A percentile compares a stretch with the other conserved stretches of the same genome.
These are phyloP conservation scores for Nemania serpens DNA, from an alignment of 2,329 filamentous ascomycete species.

Conservation along the genomic window DNA sequence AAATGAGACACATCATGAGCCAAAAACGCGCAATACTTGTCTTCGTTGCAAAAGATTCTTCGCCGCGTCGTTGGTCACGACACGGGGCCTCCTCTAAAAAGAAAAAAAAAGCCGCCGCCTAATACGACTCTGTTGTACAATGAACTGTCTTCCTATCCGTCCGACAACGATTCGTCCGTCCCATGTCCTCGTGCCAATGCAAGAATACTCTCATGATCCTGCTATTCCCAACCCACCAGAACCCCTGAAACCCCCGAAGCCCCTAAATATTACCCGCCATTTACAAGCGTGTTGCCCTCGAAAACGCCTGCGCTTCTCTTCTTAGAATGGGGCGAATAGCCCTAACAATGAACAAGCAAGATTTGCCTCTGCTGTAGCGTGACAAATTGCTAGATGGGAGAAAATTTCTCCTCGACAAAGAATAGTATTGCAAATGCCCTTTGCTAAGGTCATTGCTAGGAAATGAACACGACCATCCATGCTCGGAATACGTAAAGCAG, in stretches of 20 bases:
- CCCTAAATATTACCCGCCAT: slow-evolving; percentile 14
- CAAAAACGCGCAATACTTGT: neutral
- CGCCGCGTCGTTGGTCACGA: slow-evolving; percentile 8
- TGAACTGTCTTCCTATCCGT: slow-evolving; percentile 21
- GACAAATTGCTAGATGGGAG: neutral
- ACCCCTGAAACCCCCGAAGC: slow-evolving; percentile 19
- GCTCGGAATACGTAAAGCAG: neutral
- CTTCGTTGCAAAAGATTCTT: neutral
- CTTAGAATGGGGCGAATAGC: neutral
- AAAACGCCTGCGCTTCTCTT: neutral
- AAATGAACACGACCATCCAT: neutral
- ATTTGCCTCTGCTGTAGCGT: neutral
- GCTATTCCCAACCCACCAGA: slow-evolving; percentile 12
- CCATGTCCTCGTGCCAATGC: slow-evolving; percentile 16
- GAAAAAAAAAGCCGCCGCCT: slow-evolving; percentile 20
- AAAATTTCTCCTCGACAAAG: neutral
- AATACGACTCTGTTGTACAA: slow-evolving; percentile 40
- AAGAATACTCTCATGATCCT: slow-evolving; percentile 19
- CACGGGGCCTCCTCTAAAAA: neutral
- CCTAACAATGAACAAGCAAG: neutral
- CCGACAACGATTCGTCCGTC: slow-evolving; percentile 13
- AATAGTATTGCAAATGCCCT: neutral
- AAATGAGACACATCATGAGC: neutral
- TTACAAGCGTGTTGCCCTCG: slow-evolving; percentile 5
- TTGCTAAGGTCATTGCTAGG: neutral